Percentiles rank a stretch among this genome's conserved stretches.
These are phyloP conservation scores for Eragrostis nindensis DNA, from an alignment of 176 grass and related monocot genomes.

Conservation along the genomic window DNA sequence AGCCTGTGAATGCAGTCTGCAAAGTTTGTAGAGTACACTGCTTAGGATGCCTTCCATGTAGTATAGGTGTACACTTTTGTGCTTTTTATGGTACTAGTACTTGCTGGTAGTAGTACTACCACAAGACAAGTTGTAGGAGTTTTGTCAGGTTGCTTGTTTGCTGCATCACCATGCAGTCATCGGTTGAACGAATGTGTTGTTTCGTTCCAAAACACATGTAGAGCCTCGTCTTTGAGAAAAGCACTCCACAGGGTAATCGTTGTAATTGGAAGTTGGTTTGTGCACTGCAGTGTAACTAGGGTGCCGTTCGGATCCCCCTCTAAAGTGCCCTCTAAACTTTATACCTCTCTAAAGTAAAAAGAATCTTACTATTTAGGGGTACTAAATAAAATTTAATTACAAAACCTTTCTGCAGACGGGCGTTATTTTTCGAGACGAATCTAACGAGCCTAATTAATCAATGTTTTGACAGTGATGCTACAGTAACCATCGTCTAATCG, in stretches of 20 bases:
- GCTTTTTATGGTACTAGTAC: conserved; percentile 21
- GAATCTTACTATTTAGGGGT: no score
- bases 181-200: neutral
- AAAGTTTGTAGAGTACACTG: neutral
- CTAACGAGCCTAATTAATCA: no score
- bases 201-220: neutral
- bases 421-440: no score
- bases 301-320: no score
- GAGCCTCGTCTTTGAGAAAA: neutral
- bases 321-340: no score
- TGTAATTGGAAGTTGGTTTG: neutral
- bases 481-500: no score
- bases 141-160: conserved; percentile 21
- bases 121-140: neutral
- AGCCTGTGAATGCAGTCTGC: neutral
- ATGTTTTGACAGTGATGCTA: no score
- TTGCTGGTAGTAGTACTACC: neutral
- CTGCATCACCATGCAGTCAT: neutral
- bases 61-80: neutral
- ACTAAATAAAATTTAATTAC: no score
- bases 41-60: conserved; percentile 3
- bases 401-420: no score
- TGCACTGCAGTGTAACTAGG: neutral
- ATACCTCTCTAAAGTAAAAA: no score
- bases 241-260: neutral